Conservation (phyloP, 768 basidiomycete species). For the Kwoniella dendrophila region DNA sequence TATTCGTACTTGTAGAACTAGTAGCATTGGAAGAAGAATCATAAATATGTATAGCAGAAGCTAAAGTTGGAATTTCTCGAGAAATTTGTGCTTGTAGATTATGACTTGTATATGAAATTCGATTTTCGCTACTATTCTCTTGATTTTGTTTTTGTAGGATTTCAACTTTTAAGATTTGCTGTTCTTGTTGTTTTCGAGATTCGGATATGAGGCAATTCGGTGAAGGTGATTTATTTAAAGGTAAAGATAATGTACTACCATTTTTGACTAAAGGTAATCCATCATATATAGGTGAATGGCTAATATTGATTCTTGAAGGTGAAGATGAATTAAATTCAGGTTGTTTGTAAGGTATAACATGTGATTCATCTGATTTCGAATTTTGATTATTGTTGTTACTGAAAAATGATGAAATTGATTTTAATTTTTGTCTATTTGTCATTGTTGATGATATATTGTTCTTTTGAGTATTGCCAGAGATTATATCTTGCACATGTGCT, state of each 20-base stretch:
- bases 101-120: constrained; percentile 4
- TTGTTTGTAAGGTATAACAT: constrained; percentile 16
- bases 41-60: constrained; percentile 31
- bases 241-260: constrained; percentile 8
- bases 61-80: constrained; percentile 27
- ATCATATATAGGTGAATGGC: too few species aligned
- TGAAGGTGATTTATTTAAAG: neutral
- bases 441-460: neutral
- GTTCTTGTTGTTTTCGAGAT: neutral
- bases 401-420: constrained; percentile 19
- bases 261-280: neutral
- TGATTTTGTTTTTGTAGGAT: neutral
- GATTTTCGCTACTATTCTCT: neutral
- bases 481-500: too few species aligned
- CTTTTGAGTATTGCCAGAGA: neutral
- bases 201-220: neutral
- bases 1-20: neutral
- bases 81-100: constrained; percentile 14
- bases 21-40: neutral
- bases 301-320: too few species aligned
- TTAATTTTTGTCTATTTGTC: constrained; percentile 8
- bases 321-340: neutral
- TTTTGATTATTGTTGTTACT: neutral
- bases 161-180: neutral
- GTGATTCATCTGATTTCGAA: neutral